Evolutionary conservation across 495 filamentous ascomycete genomes (phyloP).

Genomic region (Ramalina peruviana): DNA sequence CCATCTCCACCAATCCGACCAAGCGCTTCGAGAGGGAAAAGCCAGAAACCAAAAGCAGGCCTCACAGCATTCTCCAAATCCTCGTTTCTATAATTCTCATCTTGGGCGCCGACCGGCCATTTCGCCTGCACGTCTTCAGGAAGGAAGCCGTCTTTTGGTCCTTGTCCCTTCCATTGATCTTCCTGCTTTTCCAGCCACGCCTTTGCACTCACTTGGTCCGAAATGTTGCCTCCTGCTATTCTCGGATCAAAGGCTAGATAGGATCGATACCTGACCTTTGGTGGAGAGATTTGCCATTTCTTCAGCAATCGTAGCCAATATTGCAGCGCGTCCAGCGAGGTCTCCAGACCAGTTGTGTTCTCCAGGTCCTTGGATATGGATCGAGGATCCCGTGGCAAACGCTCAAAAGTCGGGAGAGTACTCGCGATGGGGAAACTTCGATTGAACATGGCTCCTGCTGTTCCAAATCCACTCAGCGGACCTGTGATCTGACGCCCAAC

Average conservation of each 20-base stretch:
- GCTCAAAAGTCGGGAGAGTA: neutral
- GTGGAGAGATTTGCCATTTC: neutral
- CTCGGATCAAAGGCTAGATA: conserved; percentile 1
- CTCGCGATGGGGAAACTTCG: neutral
- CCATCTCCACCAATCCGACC: neutral
- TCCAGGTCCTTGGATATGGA: neutral
- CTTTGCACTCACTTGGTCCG: neutral
- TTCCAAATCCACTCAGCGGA: neutral
- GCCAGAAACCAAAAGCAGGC: conserved; percentile 6
- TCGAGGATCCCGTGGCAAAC: neutral
- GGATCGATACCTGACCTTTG: neutral
- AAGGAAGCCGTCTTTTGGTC: neutral
- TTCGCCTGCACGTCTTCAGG: neutral
- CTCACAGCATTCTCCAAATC: conserved; percentile 1
- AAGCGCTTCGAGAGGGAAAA: conserved; percentile 4
- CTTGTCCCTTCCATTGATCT: conserved; percentile 2
- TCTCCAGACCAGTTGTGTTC: neutral
- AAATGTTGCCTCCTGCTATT: neutral
- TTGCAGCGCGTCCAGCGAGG: neutral
- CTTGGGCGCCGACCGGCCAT: neutral
- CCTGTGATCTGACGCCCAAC: conserved; percentile 1
- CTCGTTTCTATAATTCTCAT: conserved; percentile 1
- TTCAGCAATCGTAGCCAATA: neutral
- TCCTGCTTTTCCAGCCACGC: neutral
- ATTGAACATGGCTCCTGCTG: neutral